A percentile compares a stretch with the other conserved stretches of the same genome.
phyloP scores from a whole-genome alignment of 441 rosid species.

The Jatropha podagrica region DNA sequence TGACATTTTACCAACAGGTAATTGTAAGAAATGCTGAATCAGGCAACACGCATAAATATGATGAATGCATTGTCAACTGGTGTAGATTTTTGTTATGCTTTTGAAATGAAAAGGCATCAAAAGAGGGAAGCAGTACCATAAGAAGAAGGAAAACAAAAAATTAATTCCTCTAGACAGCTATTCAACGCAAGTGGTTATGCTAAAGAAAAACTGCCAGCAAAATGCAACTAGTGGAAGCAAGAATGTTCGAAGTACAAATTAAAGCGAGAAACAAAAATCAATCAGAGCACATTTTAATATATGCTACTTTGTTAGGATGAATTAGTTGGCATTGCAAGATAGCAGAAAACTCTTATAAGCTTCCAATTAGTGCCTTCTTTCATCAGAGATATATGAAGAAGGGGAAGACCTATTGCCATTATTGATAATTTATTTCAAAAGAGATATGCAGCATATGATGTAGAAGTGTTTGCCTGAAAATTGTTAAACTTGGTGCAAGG shows the following conservation, averaged over 20 bases:
- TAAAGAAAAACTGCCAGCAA: neutral
- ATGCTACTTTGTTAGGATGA: neutral
- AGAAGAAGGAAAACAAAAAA: neutral
- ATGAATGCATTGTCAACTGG: neutral
- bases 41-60: conserved; percentile 2
- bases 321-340: neutral
- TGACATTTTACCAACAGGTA: neutral
- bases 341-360: neutral
- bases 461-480: neutral
- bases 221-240: neutral
- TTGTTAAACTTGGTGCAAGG: neutral
- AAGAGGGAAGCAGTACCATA: neutral
- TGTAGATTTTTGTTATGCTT: neutral
- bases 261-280: neutral
- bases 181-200: neutral
- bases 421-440: neutral
- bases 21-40: conserved; percentile 4
- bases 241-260: neutral
- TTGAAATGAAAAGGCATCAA: neutral
- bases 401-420: neutral
- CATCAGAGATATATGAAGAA: neutral
- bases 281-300: neutral
- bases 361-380: neutral
- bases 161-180: neutral
- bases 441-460: neutral